A percentile compares a stretch with the other conserved stretches of the same genome.
Conservation (phyloP, 2,329 filamentous ascomycete species). For the Ceratocystis harringtonii region DNA sequence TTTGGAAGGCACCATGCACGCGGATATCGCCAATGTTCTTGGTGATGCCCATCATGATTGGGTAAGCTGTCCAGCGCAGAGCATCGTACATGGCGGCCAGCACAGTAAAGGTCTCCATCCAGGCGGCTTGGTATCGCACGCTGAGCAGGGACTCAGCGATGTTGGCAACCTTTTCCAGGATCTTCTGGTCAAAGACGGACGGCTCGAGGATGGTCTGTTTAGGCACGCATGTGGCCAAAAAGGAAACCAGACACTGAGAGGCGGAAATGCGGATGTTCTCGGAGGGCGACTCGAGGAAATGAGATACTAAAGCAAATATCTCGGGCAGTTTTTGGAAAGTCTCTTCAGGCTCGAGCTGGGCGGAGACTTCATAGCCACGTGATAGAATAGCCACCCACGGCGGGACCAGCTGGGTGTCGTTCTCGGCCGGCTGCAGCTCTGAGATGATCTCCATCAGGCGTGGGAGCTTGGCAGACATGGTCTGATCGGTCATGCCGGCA, state of each 20-base stretch:
- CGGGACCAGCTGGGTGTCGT: slow-evolving; percentile 85
- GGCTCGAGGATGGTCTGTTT: slow-evolving; percentile 70
- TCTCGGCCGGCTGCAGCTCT: slow-evolving; percentile 78
- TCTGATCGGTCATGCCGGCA: slow-evolving; percentile 74
- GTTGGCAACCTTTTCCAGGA: slow-evolving; percentile 64
- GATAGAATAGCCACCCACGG: slow-evolving; percentile 95
- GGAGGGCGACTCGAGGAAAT: slow-evolving; percentile 72
- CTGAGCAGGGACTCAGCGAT: slow-evolving; percentile 60
- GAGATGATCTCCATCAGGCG: slow-evolving; percentile 80
- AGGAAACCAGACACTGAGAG: slow-evolving; percentile 86
- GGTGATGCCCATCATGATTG: slow-evolving; percentile 60
- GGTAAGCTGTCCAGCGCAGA: slow-evolving; percentile 69
- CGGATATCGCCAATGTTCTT: slow-evolving; percentile 75
- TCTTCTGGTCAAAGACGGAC: slow-evolving; percentile 84
- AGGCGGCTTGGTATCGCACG: slow-evolving; percentile 84
- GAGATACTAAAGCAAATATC: slow-evolving; percentile 63
- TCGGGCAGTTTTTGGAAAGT: slow-evolving; percentile 83
- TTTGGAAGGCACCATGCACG: slow-evolving; percentile 72
- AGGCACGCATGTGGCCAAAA: slow-evolving; percentile 80
- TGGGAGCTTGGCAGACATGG: slow-evolving; percentile 78
- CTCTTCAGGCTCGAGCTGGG: slow-evolving; percentile 75
- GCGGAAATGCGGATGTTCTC: slow-evolving; percentile 90
- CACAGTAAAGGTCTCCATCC: slow-evolving; percentile 87
- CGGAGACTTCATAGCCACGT: slow-evolving; percentile 82
- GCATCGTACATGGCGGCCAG: slow-evolving; percentile 75